Conservation (phyloP, 371 early-diverging fungal genomes). For the Lichtheimia ramosa region DNA sequence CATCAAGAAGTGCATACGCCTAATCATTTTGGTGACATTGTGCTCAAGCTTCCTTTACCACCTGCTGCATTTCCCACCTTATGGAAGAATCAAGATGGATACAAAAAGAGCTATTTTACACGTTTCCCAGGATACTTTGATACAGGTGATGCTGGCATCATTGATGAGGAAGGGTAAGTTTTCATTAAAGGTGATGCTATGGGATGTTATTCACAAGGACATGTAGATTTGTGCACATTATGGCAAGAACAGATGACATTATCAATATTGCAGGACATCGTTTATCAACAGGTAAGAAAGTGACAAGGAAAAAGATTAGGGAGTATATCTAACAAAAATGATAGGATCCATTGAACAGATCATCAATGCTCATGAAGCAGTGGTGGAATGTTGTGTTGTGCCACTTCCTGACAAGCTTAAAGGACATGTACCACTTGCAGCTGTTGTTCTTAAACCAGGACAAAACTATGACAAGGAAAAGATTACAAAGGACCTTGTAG, state of each 20-base stretch:
- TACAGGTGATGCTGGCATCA: constrained; percentile 82
- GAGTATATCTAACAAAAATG: neutral
- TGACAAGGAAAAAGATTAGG: neutral
- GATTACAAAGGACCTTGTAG: constrained; percentile 47
- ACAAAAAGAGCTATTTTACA: constrained; percentile 72
- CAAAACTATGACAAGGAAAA: constrained; percentile 18
- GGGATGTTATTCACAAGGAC: neutral
- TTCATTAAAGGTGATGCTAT: neutral
- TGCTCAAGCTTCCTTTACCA: constrained; percentile 78
- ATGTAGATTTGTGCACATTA: constrained; percentile 63
- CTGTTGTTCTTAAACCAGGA: constrained; percentile 54
- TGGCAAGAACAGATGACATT: constrained; percentile 92
- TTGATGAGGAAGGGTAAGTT: constrained; percentile 68
- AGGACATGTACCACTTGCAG: constrained; percentile 68
- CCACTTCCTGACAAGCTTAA: constrained; percentile 66
- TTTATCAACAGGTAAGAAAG: constrained; percentile 63
- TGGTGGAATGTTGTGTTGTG: constrained; percentile 82
- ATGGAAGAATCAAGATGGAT: constrained; percentile 80
- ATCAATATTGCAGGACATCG: constrained; percentile 77
- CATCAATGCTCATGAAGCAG: constrained; percentile 61
- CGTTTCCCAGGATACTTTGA: constrained; percentile 85
- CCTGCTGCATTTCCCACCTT: constrained; percentile 74
- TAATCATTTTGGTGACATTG: constrained; percentile 74
- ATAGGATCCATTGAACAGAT: constrained; percentile 87
- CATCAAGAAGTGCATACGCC: constrained; percentile 48